Evolutionary conservation across 148 eudicot species (phyloP).

Genomic region (Rhododendron williamsianum): DNA sequence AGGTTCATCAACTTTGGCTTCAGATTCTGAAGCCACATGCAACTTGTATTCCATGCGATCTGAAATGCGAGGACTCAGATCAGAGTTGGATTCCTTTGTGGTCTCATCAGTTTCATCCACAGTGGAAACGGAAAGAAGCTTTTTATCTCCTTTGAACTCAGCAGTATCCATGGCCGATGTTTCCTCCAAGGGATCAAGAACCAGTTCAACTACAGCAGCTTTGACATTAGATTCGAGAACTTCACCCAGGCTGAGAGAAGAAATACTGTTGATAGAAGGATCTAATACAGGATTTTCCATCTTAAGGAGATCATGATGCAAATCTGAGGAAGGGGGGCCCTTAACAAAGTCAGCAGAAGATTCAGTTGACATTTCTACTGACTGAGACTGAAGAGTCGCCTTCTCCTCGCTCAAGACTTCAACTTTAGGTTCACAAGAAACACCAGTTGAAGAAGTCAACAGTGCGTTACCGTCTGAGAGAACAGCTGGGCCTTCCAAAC

Average conservation of each 20-base stretch:
- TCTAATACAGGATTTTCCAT: slow-evolving; percentile 19
- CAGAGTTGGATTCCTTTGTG: neutral
- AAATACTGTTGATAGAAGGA: slow-evolving; percentile 9
- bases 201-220: slow-evolving; percentile 1
- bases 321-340: slow-evolving; percentile 14
- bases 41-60: neutral
- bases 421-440: slow-evolving; percentile 16
- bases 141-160: slow-evolving; percentile 5
- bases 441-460: slow-evolving; percentile 12
- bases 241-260: neutral
- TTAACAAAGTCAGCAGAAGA: slow-evolving; percentile 15
- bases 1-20: neutral
- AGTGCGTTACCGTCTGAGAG: slow-evolving; percentile 18
- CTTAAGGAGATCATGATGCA: slow-evolving; percentile 3
- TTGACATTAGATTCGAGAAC: slow-evolving; percentile 5
- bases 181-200: neutral
- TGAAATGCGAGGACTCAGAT: neutral
- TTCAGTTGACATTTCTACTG: slow-evolving; percentile 13
- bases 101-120: neutral
- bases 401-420: slow-evolving; percentile 13
- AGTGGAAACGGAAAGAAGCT: neutral
- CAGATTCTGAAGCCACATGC: slow-evolving; percentile 1
- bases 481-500: slow-evolving; percentile 19
- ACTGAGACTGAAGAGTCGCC: slow-evolving; percentile 2
- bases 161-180: neutral